Conservation (phyloP, 805 yeast species). For the Schizosaccharomyces octosporus region DNA sequence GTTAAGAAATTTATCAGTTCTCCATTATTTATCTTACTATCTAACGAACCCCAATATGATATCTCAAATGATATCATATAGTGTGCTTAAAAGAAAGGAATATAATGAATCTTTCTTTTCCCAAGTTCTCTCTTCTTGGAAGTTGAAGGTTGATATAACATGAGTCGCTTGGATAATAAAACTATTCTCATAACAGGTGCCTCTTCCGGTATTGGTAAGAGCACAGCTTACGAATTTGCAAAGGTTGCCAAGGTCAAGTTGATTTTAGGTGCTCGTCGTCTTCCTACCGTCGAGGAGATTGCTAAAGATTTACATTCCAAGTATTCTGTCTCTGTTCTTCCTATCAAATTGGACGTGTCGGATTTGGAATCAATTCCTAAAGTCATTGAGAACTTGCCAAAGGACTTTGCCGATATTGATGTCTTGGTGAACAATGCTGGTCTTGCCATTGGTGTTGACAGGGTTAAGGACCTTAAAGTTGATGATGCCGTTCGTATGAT, state of each 20-base stretch:
- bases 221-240: conserved; percentile 74
- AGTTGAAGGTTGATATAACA: not conserved
- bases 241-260: conserved; percentile 50
- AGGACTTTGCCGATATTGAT: conserved; percentile 31
- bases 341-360: conserved; percentile 33
- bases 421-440: conserved; percentile 37
- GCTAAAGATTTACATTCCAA: conserved; percentile 18
- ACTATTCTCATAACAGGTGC: conserved; percentile 42
- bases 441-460: conserved; percentile 51
- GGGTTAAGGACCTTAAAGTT: conserved; percentile 41
- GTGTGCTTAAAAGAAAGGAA: not conserved
- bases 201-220: conserved; percentile 63
- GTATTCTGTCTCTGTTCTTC: conserved; percentile 26
- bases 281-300: conserved; percentile 23
- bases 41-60: too few species aligned
- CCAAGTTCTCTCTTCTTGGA: not conserved
- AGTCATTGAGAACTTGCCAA: conserved; percentile 29
- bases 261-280: conserved; percentile 56
- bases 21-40: too few species aligned
- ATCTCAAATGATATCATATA: too few species aligned
- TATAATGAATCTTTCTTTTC: not conserved
- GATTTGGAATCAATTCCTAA: conserved; percentile 25
- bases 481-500: conserved; percentile 52
- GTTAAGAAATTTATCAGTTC: too few species aligned
- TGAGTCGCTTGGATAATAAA: conserved; percentile 40